Conservation (phyloP, 1,284 basidiomycete genomes). For the Gymnopus androsaceus region DNA sequence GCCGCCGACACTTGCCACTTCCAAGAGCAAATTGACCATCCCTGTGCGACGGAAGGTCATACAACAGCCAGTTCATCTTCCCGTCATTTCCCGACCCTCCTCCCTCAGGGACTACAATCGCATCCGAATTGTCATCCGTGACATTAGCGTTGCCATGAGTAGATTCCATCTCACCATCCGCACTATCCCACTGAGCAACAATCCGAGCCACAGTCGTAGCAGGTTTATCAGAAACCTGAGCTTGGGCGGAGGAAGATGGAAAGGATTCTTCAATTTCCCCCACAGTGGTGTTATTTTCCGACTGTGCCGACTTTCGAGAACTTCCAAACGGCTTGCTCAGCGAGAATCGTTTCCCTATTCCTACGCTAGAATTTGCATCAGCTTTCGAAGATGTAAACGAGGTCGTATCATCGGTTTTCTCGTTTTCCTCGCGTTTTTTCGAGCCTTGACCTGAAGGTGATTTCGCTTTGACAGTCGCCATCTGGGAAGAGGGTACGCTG, state of each 20-base stretch:
- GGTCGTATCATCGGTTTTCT: not conserved
- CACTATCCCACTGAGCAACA: slow-evolving; percentile 34
- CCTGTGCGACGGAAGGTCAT: slow-evolving; percentile 30
- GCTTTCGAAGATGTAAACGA: not conserved
- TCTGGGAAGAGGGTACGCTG: not conserved
- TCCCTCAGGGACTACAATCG: slow-evolving; percentile 12
- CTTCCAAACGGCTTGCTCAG: not conserved
- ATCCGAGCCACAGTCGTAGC: slow-evolving; percentile 5
- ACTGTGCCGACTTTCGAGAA: not conserved
- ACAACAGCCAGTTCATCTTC: slow-evolving; percentile 31
- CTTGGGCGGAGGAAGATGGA: not conserved
- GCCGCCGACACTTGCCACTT: slow-evolving; percentile 33
- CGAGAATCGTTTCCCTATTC: not conserved
- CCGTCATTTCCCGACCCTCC: slow-evolving; percentile 32
- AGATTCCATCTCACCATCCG: slow-evolving; percentile 20
- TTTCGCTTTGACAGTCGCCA: not conserved
- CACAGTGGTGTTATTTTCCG: too few species aligned
- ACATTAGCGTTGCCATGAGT: not conserved
- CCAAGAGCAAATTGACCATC: slow-evolving; percentile 28
- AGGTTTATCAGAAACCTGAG: not conserved
- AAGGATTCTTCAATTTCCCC: not conserved
- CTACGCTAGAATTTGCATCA: too few species aligned
- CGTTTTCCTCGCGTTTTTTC: not conserved
- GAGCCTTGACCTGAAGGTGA: too few species aligned
- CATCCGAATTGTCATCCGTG: not conserved